Evolutionary conservation across 2,329 filamentous ascomycete genomes (phyloP), one percentile per base, ranked within the genome.

Genomic region (Fusarium continuum): DNA sequence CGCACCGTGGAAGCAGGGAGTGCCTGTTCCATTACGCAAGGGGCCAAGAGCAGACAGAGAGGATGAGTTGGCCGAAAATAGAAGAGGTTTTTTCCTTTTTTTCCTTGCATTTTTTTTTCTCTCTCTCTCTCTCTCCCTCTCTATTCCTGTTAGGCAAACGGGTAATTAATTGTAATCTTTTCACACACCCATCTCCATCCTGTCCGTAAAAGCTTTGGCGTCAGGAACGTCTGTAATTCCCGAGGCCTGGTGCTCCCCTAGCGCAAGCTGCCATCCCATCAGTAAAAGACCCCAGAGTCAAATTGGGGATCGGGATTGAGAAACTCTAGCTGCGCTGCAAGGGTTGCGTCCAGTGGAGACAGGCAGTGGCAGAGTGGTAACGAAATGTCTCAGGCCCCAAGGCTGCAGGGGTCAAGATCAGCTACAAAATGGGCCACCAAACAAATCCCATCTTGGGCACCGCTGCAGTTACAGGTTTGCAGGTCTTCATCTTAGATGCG

Each of bases 1-100:
- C 52, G 47, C 57, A 58, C 62, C 35, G 20, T 3, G 22, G 13
- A 48, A 23, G 62, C 13, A 65, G 62, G 62, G 57, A 56, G 55
- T 17, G 19, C 13, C 13, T 25, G 17, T 10, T 28, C 26, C 13
- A 41, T 14, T 13, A 52, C 17, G 47, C 55, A 55, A 54, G 55
- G 55, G 38, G 26, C 22, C 17, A 40, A 34, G 16, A 14, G 31
- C 14, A 36, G 14, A 29, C n/a, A n/a, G n/a, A 43, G 41, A 32
- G 26, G 23, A 16, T 9, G 23, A n/a, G 20, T 23, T 17, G n/a
- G 9, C 20, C 6, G 3, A 31, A 20, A 17, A 31, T 35, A 51
- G 25, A 43, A 34, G 44, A 28, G 16, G 23, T 4, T 11, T 48
- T 49, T 40, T 13, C 14, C 26, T 19, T 31, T 13, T 23, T 23